These are phyloP conservation scores for Scleromitrula shiraiana DNA, from an alignment of 2,329 filamentous ascomycete species.

Conservation along the genomic window DNA sequence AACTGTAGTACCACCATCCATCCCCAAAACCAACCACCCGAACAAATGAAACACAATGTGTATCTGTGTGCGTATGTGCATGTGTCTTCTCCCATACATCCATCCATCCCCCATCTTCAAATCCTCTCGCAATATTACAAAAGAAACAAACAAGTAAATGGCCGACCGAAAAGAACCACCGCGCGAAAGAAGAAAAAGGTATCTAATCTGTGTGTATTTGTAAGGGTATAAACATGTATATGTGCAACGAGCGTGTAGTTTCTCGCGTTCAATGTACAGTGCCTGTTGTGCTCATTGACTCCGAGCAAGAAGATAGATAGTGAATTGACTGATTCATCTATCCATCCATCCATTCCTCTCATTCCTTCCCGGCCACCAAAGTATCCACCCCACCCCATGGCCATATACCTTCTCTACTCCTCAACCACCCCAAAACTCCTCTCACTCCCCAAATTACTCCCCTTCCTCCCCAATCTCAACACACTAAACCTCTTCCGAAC, in stretches of 20 bases:
- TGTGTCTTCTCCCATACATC: background rate
- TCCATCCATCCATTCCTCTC: background rate
- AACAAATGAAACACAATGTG: no score
- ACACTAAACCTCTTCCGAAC: constrained; percentile 28
- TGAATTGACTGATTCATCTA: background rate
- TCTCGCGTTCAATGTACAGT: no score
- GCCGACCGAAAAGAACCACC: background rate
- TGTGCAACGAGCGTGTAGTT: background rate
- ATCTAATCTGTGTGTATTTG: no score
- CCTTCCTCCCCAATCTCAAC: constrained; percentile 30
- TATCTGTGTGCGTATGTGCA: no score
- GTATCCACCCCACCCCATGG: no score
- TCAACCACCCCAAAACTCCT: constrained; percentile 21
- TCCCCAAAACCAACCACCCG: no score
- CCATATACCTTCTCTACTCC: no score
- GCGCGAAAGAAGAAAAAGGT: background rate
- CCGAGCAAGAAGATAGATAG: no score
- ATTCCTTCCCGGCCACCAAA: no score
- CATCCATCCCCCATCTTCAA: background rate
- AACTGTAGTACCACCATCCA: no score
- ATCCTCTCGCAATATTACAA: background rate
- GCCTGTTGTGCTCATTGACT: no score
- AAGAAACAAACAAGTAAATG: no score
- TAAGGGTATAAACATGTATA: background rate
- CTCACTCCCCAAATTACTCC: constrained; percentile 28